Evolutionary conservation across 176 grass and related monocot genomes (phyloP), one percentile per base, ranked within the genome.

Genomic region (Oryza officinalis): DNA sequence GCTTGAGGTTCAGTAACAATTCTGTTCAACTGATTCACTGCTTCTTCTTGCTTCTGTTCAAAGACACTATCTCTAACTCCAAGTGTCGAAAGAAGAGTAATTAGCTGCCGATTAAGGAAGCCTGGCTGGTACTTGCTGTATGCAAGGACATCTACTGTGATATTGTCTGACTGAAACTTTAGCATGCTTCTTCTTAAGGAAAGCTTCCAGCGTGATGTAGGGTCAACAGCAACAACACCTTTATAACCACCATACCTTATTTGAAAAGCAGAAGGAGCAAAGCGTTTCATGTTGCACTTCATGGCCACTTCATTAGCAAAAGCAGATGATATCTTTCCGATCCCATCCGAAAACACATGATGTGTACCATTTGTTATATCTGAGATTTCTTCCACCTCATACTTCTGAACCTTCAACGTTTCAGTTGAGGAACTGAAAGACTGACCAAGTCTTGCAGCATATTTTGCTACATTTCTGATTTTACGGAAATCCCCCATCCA

Each of bases 171-270:
- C 13, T 91, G 76, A 76, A 91, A 98, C 69, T 98, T 98, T 32
- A 31, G 82, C 96, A 98, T 98, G 79, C 92, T 95, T 85, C n/a
- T 66, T 77, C 96, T 88, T 32, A 98, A 89, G 69, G 96, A 95
- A 78, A 98, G 92, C 66, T 98, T 93, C 85, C 25, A 33, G 7
- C 52, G 78, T 61, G 92, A 98, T 59, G n/a, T 74, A 65, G 92
- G 92, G 76, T 95, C 86, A 76, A 91, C 15, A 63, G 95, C 91
- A 0, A 98, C 95, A 72, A 98, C 91, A 73, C 95, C 95, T 88
- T 98, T 98, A 69, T 90, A 93, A 67, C 92, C 92, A 27, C 92
- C 92, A 70, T 95, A 98, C 60, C 95, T 92, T 81, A 98, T 98
- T 84, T 98, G 95, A 78, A 93, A 98, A 86, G 85, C 90, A 27